Evolutionary conservation across 2,329 filamentous ascomycete species (phyloP).

Genomic region (Cytospora piceicola): DNA sequence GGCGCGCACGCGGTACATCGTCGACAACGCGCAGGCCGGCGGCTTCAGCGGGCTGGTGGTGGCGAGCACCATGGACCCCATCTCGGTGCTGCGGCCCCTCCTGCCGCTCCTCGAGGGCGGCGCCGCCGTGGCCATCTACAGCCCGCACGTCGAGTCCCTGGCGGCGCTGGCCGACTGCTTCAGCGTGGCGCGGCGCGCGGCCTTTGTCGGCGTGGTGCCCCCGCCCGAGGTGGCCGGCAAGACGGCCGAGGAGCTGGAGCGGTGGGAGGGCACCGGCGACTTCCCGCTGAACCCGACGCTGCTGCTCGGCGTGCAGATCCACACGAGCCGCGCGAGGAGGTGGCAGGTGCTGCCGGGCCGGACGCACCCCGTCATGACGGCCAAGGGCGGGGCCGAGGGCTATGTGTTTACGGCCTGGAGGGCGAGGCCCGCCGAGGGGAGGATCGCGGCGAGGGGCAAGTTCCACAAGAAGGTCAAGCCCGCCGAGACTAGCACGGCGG

Average conservation of each 20-base stretch:
- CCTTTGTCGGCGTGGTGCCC: slow-evolving; percentile 63
- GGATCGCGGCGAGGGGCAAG: slow-evolving; percentile 81
- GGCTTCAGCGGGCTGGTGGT: slow-evolving; percentile 83
- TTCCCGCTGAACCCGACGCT: slow-evolving; percentile 89
- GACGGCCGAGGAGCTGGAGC: slow-evolving; percentile 54
- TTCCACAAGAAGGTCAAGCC: slow-evolving; percentile 62
- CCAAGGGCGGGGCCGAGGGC: slow-evolving; percentile 83
- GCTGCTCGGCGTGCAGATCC: slow-evolving; percentile 76
- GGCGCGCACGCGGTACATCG: slow-evolving; percentile 71
- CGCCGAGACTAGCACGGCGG: slow-evolving; percentile 20
- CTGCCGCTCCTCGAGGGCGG: slow-evolving; percentile 83
- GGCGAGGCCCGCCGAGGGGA: slow-evolving; percentile 78
- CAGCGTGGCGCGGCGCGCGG: slow-evolving; percentile 75
- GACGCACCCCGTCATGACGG: slow-evolving; percentile 94
- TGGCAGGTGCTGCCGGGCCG: slow-evolving; percentile 93
- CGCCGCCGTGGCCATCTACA: slow-evolving; percentile 84
- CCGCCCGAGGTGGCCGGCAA: slow-evolving; percentile 51
- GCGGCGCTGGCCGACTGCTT: slow-evolving; percentile 81
- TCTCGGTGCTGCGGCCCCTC: slow-evolving; percentile 72
- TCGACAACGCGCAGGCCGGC: slow-evolving; percentile 74
- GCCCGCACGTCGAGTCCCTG: slow-evolving; percentile 77
- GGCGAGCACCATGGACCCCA: slow-evolving; percentile 79
- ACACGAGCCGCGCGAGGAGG: slow-evolving; percentile 75
- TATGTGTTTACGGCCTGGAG: slow-evolving; percentile 85
- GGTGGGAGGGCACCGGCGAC: slow-evolving; percentile 67